phyloP scores from a whole-genome alignment of 2,329 filamentous ascomycete genomes.

The Helminthosporium solani region DNA sequence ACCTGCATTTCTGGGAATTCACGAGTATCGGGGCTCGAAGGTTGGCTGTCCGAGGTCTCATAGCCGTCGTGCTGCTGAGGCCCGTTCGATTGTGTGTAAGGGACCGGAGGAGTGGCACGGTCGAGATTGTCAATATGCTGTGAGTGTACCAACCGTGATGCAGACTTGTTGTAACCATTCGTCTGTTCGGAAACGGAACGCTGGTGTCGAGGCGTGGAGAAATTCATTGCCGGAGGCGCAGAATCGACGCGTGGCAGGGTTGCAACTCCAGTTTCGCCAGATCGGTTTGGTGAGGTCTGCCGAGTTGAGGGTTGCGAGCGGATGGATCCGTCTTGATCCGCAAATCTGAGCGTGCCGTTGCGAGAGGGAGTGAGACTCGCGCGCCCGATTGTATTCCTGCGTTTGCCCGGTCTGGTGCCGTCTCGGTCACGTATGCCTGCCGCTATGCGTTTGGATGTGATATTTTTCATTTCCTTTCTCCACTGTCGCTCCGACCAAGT shows the following conservation, averaged over 20 bases:
- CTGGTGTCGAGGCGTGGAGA: constrained; percentile 44
- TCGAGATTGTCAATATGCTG: constrained; percentile 33
- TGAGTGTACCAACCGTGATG: constrained; percentile 44
- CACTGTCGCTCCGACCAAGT: constrained; percentile 85
- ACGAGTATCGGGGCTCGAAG: constrained; percentile 26
- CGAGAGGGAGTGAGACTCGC: constrained; percentile 41
- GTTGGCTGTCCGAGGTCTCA: constrained; percentile 31
- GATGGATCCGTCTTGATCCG: constrained; percentile 43
- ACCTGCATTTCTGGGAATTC: constrained; percentile 37
- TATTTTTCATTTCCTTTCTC: constrained; percentile 84
- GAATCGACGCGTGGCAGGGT: constrained; percentile 46
- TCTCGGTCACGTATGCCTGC: constrained; percentile 32
- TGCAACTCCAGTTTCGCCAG: constrained; percentile 26
- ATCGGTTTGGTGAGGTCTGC: constrained; percentile 44
- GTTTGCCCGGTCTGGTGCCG: constrained; percentile 33
- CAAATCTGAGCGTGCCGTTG: constrained; percentile 42
- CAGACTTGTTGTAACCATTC: constrained; percentile 45
- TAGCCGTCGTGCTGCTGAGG: constrained; percentile 26
- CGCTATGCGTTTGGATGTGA: constrained; percentile 78
- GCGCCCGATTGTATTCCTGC: constrained; percentile 48
- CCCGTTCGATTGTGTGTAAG: constrained; percentile 35
- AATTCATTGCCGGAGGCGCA: constrained; percentile 38
- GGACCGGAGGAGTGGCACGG: constrained; percentile 45
- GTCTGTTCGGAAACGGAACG: constrained; percentile 51
- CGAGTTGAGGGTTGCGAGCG: constrained; percentile 49